phyloP scores from a whole-genome alignment of 257 asterid genomes.

The Solanum ahanhuiri region DNA sequence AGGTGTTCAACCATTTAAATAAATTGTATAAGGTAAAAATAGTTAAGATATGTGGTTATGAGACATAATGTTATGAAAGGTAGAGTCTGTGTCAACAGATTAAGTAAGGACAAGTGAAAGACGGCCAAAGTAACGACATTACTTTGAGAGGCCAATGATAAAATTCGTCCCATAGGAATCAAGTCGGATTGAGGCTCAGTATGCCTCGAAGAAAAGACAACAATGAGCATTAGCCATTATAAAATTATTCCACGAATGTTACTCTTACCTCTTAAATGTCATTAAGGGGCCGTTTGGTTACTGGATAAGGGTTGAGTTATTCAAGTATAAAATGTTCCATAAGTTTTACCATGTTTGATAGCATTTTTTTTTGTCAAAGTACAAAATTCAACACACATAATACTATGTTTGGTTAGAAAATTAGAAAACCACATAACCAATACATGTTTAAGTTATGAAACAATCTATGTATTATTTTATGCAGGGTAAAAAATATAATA shows the following conservation, averaged over 20 bases:
- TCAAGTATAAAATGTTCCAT: too few relatives aligned
- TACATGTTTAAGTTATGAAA: too few relatives aligned
- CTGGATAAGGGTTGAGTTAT: too few relatives aligned
- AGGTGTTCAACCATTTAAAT: not conserved
- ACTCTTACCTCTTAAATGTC: too few relatives aligned
- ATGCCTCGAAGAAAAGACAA: not conserved
- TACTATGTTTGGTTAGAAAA: too few relatives aligned
- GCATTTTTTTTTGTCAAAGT: too few relatives aligned
- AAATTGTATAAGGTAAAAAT: not conserved
- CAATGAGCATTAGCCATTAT: not conserved
- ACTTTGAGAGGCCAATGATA: not conserved
- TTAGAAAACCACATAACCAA: too few relatives aligned
- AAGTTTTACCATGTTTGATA: too few relatives aligned
- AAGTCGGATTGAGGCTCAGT: not conserved
- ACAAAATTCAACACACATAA: too few relatives aligned
- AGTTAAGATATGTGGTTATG: not conserved
- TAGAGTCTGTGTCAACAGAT: not conserved
- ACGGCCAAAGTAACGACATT: not conserved
- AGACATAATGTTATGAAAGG: not conserved
- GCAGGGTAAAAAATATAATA: fast-evolving
- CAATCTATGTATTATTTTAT: too few relatives aligned
- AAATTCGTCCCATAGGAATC: not conserved
- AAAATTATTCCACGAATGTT: too few relatives aligned
- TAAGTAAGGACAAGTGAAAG: not conserved
- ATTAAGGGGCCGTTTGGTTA: too few relatives aligned